Evolutionary conservation across 2,329 filamentous ascomycete species (phyloP), one percentile per base, ranked within the genome.

Genomic region (Pseudophaeomoniella oleicola): DNA sequence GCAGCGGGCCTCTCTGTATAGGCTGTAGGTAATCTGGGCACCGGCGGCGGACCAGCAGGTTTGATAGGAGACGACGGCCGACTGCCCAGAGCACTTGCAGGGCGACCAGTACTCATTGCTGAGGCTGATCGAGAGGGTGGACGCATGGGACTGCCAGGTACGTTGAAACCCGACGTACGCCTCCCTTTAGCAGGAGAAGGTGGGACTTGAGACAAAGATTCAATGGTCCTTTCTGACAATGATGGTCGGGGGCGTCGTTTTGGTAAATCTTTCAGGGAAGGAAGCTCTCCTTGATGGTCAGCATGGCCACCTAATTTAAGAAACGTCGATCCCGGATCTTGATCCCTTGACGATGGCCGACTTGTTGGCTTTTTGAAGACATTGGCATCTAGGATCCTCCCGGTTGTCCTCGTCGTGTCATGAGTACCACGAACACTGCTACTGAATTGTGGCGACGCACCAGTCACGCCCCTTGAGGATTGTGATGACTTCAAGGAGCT

Each of bases 191-290:
- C 73, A 3, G 87, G 86, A 1, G 86, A 90, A 0, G 82, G 75
- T 0, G 86, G 82, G 18, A 94, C 63, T 33, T 76, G 72, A 3
- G 85, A 71, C 4, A 94, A 62, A 0, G 84, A 93, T 54, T 93
- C 84, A 30, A 93, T 78, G 1, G 87, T 92, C 39, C 88, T 69
- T 48, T 94, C 87, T 0, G 81, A 76, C 3, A 94, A 64, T 0
- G 83, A 87, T 11, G 62, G 62, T 10, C 64, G 52, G 3, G 59
- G 49, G 44, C 36, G 40, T 3, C 40, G 42, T 36, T 40, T 46
- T 10, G 16, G 11, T 5, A 18, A 12, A 5, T n/a, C 16, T 9
- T 34, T 18, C 18, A 17, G 9, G 14, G 11, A 12, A 9, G 16
- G 9, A 4, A 4, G 11, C n/a, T 34, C 16, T 34, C 15, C 11